Conservation (phyloP, 176 grass and related monocot genomes). For the Carex myosuroides region DNA sequence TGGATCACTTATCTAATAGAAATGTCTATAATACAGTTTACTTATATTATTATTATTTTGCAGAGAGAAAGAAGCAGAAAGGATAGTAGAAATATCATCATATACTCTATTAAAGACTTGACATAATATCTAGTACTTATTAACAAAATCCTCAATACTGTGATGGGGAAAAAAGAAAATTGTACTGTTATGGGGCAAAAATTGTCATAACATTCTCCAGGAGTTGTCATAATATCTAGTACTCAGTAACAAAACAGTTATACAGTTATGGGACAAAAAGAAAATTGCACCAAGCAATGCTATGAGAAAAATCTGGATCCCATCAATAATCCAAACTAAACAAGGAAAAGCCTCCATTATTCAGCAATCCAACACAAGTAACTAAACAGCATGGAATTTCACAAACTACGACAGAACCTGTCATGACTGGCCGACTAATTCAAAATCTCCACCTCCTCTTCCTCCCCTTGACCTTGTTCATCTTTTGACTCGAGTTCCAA, state of each 20-base stretch:
- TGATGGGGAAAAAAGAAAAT: too few species aligned
- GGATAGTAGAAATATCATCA: neutral
- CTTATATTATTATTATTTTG: neutral
- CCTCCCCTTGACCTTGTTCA: conserved; percentile 24
- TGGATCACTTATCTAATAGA: too few species aligned
- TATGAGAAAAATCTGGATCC: neutral
- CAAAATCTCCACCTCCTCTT: conserved; percentile 12
- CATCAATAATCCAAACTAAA: conserved; percentile 1
- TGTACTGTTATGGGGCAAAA: too few species aligned
- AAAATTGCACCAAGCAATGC: neutral
- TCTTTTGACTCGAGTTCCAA: conserved; percentile 27
- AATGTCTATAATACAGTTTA: neutral
- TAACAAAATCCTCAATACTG: too few species aligned
- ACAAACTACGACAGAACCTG: neutral
- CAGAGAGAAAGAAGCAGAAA: neutral
- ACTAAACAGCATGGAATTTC: conserved; percentile 18
- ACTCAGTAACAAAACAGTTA: neutral
- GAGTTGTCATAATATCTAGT: neutral
- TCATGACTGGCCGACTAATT: neutral
- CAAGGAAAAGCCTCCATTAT: conserved; percentile 10
- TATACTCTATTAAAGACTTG: neutral
- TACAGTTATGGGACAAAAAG: neutral
- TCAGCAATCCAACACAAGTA: neutral
- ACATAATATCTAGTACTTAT: neutral
- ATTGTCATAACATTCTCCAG: neutral